phyloP scores from a whole-genome alignment of 2,329 filamentous ascomycete species.

The Ophiocordyceps camponoti-floridani region DNA sequence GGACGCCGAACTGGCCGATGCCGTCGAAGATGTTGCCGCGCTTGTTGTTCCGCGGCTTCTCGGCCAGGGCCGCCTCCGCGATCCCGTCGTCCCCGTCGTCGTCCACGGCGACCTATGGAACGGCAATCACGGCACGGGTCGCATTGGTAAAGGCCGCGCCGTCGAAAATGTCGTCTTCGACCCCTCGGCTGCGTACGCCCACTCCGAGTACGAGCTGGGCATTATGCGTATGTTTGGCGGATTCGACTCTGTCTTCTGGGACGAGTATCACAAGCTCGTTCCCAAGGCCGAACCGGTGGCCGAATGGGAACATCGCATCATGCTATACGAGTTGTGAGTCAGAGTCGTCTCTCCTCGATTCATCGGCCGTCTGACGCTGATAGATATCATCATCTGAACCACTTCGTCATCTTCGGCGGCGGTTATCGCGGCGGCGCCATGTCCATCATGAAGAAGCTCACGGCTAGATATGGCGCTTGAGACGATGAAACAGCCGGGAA shows the following conservation, averaged over 20 bases:
- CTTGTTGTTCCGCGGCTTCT: conserved; percentile 62
- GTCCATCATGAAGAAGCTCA: conserved; percentile 58
- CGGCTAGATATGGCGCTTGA: conserved; percentile 48
- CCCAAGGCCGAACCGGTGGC: conserved; percentile 63
- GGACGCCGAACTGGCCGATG: conserved; percentile 40
- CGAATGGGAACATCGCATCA: conserved; percentile 73
- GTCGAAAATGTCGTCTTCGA: conserved; percentile 69
- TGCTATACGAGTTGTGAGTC: conserved; percentile 65
- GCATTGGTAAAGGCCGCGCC: conserved; percentile 34
- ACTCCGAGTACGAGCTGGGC: conserved; percentile 78
- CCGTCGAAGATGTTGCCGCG: conserved; percentile 46
- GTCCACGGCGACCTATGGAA: conserved; percentile 91
- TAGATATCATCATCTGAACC: conserved; percentile 81
- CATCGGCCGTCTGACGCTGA: neutral
- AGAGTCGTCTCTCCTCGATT: conserved; percentile 19
- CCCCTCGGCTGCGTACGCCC: conserved; percentile 63
- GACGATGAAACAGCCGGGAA: neutral
- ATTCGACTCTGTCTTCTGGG: conserved; percentile 53
- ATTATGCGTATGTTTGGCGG: conserved; percentile 97
- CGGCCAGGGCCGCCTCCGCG: conserved; percentile 40
- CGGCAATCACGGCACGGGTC: conserved; percentile 58
- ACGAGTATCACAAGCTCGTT: conserved; percentile 58
- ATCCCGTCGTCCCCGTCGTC: conserved; percentile 55
- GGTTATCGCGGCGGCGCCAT: conserved; percentile 62
- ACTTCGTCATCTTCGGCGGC: conserved; percentile 69